Percentiles rank a stretch among this genome's conserved stretches.
These are phyloP conservation scores for Nyctanthes arbortristis DNA, from an alignment of 257 asterid genomes.

Conservation along the genomic window DNA sequence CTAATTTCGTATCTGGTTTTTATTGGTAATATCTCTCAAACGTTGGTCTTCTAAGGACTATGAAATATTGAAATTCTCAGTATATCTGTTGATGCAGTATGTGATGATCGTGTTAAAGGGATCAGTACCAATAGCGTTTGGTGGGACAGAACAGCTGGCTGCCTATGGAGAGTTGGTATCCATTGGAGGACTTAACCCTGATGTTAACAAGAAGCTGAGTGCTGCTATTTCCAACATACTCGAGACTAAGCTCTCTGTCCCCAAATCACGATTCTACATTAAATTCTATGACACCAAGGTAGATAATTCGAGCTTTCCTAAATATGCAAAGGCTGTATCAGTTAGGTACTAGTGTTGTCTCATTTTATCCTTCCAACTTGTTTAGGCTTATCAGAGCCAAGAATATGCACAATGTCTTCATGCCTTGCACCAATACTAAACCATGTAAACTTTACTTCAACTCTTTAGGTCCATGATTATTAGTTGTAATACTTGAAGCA, in stretches of 20 bases:
- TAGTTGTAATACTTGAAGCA: constrained; percentile 1
- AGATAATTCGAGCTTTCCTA: constrained; percentile 25
- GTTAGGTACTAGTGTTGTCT: constrained; percentile 40
- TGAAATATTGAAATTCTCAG: background rate
- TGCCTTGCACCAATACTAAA: constrained; percentile 83
- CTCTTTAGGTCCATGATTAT: constrained; percentile 33
- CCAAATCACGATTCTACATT: constrained; percentile 85
- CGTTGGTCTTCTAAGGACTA: background rate
- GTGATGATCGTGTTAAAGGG: constrained; percentile 96
- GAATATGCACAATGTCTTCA: constrained; percentile 88
- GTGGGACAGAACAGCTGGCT: constrained; percentile 89
- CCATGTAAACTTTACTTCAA: constrained; percentile 58
- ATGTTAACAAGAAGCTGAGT: constrained; percentile 84
- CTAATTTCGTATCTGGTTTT: background rate
- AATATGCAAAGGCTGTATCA: constrained; percentile 15
- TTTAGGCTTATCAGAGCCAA: constrained; percentile 84
- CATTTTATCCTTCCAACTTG: constrained; percentile 69
- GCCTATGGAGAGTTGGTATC: constrained; percentile 91
- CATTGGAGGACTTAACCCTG: constrained; percentile 79
- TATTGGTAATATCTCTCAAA: background rate
- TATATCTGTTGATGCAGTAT: constrained; percentile 50
- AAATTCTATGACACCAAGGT: constrained; percentile 91
- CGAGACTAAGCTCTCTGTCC: constrained; percentile 72
- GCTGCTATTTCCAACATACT: constrained; percentile 79
- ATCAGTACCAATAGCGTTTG: constrained; percentile 87